phyloP scores from a whole-genome alignment of 225 moss, liverwort and hornwort genomes.

The Straminergon stramineum region DNA sequence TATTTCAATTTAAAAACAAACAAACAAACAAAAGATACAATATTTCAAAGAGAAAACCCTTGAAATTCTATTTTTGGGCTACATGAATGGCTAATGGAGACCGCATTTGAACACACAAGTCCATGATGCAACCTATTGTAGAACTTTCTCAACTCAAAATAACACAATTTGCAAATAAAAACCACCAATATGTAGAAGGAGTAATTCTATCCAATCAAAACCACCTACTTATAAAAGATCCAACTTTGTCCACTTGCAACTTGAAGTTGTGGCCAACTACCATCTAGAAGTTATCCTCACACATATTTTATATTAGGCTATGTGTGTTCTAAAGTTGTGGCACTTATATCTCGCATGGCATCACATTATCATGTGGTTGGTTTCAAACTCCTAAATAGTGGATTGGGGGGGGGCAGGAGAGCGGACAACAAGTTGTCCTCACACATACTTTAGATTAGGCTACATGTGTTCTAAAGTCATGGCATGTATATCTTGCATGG shows the following conservation, averaged over 20 bases:
- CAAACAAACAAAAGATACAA: too few species aligned
- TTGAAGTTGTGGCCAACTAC: neutral
- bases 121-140: neutral
- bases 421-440: too few species aligned
- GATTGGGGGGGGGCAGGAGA: too few species aligned
- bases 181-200: neutral
- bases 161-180: neutral
- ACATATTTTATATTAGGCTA: neutral
- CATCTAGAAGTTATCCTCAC: neutral
- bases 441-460: too few species aligned
- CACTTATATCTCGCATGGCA: neutral
- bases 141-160: neutral
- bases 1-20: too few species aligned
- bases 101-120: neutral
- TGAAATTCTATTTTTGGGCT: neutral
- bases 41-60: neutral
- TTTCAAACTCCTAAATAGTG: neutral
- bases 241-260: neutral
- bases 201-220: neutral
- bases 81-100: neutral
- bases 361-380: neutral
- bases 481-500: too few species aligned
- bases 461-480: too few species aligned
- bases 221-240: neutral
- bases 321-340: fast-evolving